These are phyloP conservation scores for Tetracladium setigerum DNA, from an alignment of 495 filamentous ascomycete species.

Conservation along the genomic window DNA sequence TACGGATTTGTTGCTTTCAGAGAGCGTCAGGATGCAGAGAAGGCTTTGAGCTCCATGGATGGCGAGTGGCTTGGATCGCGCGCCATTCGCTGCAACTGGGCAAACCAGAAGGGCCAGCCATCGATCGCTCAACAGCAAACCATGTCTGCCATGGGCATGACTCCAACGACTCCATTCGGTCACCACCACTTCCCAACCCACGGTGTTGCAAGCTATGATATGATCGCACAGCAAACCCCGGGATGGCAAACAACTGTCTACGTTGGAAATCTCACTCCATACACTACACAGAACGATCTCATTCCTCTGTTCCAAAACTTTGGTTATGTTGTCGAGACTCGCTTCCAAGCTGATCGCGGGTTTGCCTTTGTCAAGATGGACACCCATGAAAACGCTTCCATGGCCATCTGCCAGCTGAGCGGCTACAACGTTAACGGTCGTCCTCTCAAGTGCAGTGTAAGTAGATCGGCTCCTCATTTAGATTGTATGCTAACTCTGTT, in stretches of 20 bases:
- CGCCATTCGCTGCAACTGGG: conserved; percentile 99
- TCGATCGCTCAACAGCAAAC: conserved; percentile 96
- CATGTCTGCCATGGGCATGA: conserved; percentile 98
- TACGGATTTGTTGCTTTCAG: conserved; percentile 99
- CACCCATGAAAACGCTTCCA: conserved; percentile 93
- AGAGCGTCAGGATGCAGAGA: conserved; percentile 89
- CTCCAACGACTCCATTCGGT: conserved; percentile 90
- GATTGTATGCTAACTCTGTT: conserved; percentile 11
- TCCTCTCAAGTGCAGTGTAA: conserved; percentile 95
- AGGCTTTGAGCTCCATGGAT: conserved; percentile 95
- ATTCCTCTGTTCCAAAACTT: conserved; percentile 98
- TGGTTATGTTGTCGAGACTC: conserved; percentile 92
- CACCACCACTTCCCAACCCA: conserved; percentile 98
- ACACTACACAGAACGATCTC: conserved; percentile 92
- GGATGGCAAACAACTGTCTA: conserved; percentile 99
- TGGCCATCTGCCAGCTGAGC: conserved; percentile 96
- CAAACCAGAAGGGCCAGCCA: conserved; percentile 98
- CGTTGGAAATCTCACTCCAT: conserved; percentile 95
- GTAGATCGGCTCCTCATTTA: conserved; percentile 29
- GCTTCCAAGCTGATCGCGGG: conserved; percentile 95
- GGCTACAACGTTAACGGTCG: conserved; percentile 97
- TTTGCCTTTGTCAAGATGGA: conserved; percentile 99
- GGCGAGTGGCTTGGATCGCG: conserved; percentile 99
- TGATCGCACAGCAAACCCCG: conserved; percentile 95
- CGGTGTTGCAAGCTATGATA: conserved; percentile 93